Base-by-base conservation (phyloP, 192 early-diverging fungal genomes). In the Podila horticola region DNA sequence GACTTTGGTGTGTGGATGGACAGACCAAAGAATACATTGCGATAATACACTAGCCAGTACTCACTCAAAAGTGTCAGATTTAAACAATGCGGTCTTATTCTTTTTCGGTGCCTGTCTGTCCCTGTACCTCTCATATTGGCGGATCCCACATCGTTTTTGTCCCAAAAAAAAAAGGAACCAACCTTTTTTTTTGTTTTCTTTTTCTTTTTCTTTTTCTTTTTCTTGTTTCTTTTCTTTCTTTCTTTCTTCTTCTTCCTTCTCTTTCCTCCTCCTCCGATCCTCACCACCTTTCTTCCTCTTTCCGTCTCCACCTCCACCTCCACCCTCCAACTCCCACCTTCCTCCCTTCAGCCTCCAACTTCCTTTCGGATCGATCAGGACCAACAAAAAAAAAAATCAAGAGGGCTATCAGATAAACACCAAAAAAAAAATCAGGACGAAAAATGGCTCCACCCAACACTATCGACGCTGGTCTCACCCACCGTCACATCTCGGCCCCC, bases 391-490 rank as follows among this genome's bases (percentile, higher is more conserved):
- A 75, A 69, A 52, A 58, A 59, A 49, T 62, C 48, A 57, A 15
- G 30, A 12, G 28, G 36, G 45, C 29, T 6, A 11, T 59, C 20
- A 65, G 41, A 34, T 55, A 67, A 61, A 62, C 34, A 72, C 41
- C n/a, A 24, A 60, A 63, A 31, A 24, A 60, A 63, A 52, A 15
- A 15, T 45, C 57, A 26, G n/a, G 12, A n/a, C n/a, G 11, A 17
- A 19, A 62, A 19, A 83, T 83, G 82, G 81, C 81, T 19, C 82
- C 82, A 55, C 82, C 82, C 64, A 83, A 83, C 62, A 83, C 74
- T 24, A 67, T 75, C 58, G 82, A 83, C 58, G 73, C 82, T 57
- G 73, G 74, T 31, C 62, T 75, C 28, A 75, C 66, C 57, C 74
- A 83, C 61, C 82, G 70, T 22, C 74, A 70, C 51, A 65, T 72